Conservation (phyloP, 192 early-diverging fungal species). For the Phycomyces blakesleeanus region DNA sequence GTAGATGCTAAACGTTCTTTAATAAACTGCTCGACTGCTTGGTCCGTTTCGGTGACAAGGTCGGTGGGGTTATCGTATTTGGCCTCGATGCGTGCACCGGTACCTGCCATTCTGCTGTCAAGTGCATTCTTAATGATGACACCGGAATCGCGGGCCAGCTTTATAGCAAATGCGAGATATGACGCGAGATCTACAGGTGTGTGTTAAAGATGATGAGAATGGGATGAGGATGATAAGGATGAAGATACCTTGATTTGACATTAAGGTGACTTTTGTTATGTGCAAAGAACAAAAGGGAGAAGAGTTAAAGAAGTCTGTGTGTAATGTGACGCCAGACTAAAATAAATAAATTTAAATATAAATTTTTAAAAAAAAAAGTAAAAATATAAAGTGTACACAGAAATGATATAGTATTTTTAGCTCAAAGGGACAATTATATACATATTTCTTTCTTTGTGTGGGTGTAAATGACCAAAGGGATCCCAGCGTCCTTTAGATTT, state of each 20-base stretch:
- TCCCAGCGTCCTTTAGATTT: too few species aligned
- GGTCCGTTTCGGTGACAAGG: slow-evolving; percentile 85
- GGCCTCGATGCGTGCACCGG: slow-evolving; percentile 38
- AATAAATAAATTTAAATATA: slow-evolving; percentile 1
- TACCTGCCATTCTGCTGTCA: slow-evolving; percentile 38
- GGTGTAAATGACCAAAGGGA: too few species aligned
- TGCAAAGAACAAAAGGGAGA: not conserved
- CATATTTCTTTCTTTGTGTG: too few species aligned
- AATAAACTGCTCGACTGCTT: slow-evolving; percentile 72
- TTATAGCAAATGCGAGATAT: slow-evolving; percentile 41
- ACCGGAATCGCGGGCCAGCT: slow-evolving; percentile 55
- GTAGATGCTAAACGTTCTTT: slow-evolving; percentile 51
- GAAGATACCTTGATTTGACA: not conserved
- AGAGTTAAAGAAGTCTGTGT: not conserved
- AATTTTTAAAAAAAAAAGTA: too few species aligned
- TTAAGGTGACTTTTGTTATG: not conserved
- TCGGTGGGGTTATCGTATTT: slow-evolving; percentile 69
- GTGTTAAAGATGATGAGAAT: not conserved
- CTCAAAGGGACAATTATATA: too few species aligned
- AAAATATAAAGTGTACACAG: too few species aligned
- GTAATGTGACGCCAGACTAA: slow-evolving; percentile 4
- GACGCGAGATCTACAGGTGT: too few species aligned
- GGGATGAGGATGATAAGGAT: not conserved
- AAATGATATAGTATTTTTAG: too few species aligned
- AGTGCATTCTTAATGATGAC: slow-evolving; percentile 56